Evolutionary conservation across 495 filamentous ascomycete genomes (phyloP), one percentile per base, ranked within the genome.

Genomic region (Viridothelium virens): DNA sequence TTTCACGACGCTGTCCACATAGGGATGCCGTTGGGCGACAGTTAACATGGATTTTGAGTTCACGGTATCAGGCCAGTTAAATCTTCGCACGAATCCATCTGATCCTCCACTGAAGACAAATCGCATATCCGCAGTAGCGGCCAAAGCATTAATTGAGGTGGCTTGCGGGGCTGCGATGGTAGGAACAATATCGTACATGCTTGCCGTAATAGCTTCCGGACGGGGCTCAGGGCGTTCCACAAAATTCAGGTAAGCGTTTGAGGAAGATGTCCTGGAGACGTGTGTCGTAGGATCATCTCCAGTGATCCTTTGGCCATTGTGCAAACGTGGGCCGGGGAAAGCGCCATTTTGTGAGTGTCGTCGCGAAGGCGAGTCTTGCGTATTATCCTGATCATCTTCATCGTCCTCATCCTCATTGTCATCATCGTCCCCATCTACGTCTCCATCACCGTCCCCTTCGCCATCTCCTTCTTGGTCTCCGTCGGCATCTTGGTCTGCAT

Each of bases 1-100:
- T 75, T 97, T 97, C 47, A 91, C 89, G 16, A 99, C 94, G 68
- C 90, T 96, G 73, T 99, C 94, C 41, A 99, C 94, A 70, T 97
- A 99, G 0, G 95, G 94, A 77, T 99, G 94, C 62, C 89, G 80
- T 78, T 99, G 94, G 48, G 94, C 94, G 7, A 99, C 94, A 0
- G 94, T 99, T 70, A 99, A 79, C 75, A 92, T 88, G 39, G 90
- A 85, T 75, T 96, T 96, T 68, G 91, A 91, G 75, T 99, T 99
- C 67, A 91, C 91, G 9, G 94, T 96, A 16, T 90, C 92, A 53
- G 90, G 86, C 83, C 95, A 96, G 77, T 99, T 93, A 78, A 91
- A 97, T 70, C 95, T 96, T 44, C 94, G 84, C 65, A 97, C 89
- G 73, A 95, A 97, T 61, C 94, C 91, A 79, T 99, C 94, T 5